Evolutionary conservation across 1,139 yeast species (phyloP).

Genomic region (Debaryomycetaceae sp.): DNA sequence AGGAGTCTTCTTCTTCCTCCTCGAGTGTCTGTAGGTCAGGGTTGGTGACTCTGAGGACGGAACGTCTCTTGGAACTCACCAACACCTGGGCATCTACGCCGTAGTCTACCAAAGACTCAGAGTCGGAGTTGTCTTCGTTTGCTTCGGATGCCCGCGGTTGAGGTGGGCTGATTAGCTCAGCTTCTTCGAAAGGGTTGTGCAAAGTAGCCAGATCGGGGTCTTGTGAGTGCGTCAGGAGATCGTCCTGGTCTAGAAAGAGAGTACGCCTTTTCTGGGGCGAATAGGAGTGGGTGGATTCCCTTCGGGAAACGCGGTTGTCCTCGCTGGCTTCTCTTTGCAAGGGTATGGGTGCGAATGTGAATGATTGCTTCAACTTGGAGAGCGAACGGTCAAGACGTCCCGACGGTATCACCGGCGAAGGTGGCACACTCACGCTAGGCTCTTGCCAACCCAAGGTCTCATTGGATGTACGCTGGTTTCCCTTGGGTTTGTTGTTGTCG

Average conservation of each 20-base stretch:
- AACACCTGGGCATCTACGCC: constrained; percentile 69
- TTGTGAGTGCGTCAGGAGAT: neutral
- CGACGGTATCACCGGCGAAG: neutral
- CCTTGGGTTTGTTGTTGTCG: constrained; percentile 18
- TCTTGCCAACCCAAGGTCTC: constrained; percentile 20
- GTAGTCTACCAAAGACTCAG: constrained; percentile 31
- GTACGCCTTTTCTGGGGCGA: neutral
- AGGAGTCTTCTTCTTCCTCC: constrained; percentile 1
- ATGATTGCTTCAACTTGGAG: constrained; percentile 19
- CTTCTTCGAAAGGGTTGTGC: constrained; percentile 1
- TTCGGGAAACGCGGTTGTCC: constrained; percentile 5
- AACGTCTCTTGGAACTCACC: constrained; percentile 67
- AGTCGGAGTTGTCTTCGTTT: constrained; percentile 11
- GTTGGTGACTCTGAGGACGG: constrained; percentile 60
- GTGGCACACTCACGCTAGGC: neutral
- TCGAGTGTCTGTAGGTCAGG: constrained; percentile 42
- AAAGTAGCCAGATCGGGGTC: constrained; percentile 4
- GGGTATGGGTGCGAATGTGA: constrained; percentile 17
- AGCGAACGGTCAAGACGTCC: constrained; percentile 19
- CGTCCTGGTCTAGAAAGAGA: neutral
- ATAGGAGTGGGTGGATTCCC: neutral
- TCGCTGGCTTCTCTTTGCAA: constrained; percentile 7
- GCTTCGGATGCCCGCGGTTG: constrained; percentile 21
- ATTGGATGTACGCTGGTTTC: constrained; percentile 29
- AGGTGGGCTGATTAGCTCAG: constrained; percentile 1